Conservation (phyloP, 768 basidiomycete genomes). For the Phaeolepiota aurea region DNA sequence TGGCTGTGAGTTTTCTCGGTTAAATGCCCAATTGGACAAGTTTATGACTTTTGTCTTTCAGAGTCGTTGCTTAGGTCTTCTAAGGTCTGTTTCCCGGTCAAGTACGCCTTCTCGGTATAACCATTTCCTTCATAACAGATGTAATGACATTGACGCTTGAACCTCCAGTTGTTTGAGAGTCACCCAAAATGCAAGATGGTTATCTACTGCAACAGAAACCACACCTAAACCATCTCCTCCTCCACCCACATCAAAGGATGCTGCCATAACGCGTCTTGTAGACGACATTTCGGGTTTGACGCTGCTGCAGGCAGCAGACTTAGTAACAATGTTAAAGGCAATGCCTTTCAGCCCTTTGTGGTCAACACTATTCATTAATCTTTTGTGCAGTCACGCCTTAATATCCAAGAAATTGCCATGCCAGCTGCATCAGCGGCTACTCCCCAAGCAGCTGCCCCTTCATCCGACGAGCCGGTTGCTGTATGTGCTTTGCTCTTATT, state of each 20-base stretch:
- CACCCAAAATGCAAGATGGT: slow-evolving; percentile 38
- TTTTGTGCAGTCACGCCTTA: slow-evolving; percentile 64
- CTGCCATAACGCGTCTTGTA: slow-evolving; percentile 74
- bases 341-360: slow-evolving; percentile 8
- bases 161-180: slow-evolving; percentile 26
- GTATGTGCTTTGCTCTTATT: slow-evolving; percentile 28
- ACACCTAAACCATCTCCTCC: slow-evolving; percentile 34
- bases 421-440: slow-evolving; percentile 65
- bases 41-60: slow-evolving; percentile 11
- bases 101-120: slow-evolving; percentile 26
- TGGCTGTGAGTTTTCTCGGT: slow-evolving; percentile 31
- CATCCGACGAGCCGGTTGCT: slow-evolving; percentile 56
- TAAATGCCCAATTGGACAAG: background rate
- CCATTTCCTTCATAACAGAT: slow-evolving; percentile 4
- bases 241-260: slow-evolving; percentile 38
- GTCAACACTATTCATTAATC: slow-evolving; percentile 2
- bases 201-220: slow-evolving; percentile 46
- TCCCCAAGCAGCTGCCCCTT: slow-evolving; percentile 45
- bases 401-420: slow-evolving; percentile 96
- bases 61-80: slow-evolving; percentile 36
- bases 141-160: slow-evolving; percentile 4
- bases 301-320: slow-evolving; percentile 89
- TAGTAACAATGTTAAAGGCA: slow-evolving; percentile 88
- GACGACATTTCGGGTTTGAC: slow-evolving; percentile 88
- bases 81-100: slow-evolving; percentile 34